These are phyloP conservation scores for Biscogniauxia mediterranea DNA, from an alignment of 2,329 filamentous ascomycete genomes.

Conservation along the genomic window DNA sequence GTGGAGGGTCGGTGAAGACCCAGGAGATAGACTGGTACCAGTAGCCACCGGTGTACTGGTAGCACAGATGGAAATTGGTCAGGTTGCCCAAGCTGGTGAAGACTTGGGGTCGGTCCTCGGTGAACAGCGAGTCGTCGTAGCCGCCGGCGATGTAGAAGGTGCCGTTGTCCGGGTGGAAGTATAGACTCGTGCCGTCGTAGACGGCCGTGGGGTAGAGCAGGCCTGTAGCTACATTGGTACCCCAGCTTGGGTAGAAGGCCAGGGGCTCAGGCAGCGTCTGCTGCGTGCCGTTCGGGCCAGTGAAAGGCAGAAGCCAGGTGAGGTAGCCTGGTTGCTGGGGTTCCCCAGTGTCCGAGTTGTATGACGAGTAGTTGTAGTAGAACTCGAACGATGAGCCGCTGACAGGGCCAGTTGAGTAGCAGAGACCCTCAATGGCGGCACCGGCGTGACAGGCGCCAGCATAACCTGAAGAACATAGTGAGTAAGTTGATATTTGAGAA, in stretches of 20 bases:
- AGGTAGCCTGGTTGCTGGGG: slow-evolving; percentile 18
- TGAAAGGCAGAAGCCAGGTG: slow-evolving; percentile 16
- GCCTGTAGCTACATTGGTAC: slow-evolving; percentile 23
- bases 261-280: slow-evolving; percentile 13
- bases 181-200: slow-evolving; percentile 8
- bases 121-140: slow-evolving; percentile 23
- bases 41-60: slow-evolving; percentile 24
- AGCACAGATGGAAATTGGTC: slow-evolving; percentile 26
- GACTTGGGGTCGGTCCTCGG: slow-evolving; percentile 11
- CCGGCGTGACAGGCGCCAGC: slow-evolving; percentile 23
- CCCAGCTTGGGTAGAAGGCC: slow-evolving; percentile 11
- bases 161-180: slow-evolving; percentile 18
- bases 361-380: slow-evolving; percentile 23
- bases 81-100: slow-evolving; percentile 12
- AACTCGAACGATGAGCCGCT: slow-evolving; percentile 15
- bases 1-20: slow-evolving; percentile 21
- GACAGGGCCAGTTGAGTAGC: slow-evolving; percentile 18
- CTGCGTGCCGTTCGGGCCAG: slow-evolving; percentile 6
- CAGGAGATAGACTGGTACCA: slow-evolving; percentile 28
- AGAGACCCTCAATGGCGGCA: slow-evolving; percentile 24
- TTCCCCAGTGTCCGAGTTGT: neutral
- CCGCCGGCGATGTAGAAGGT: slow-evolving; percentile 21
- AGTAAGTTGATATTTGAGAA: neutral
- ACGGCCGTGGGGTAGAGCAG: slow-evolving; percentile 19
- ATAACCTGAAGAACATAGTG: slow-evolving; percentile 17